Base-by-base conservation (phyloP, 2,329 filamentous ascomycete species). In the Chaetomiaceae sp. region DNA sequence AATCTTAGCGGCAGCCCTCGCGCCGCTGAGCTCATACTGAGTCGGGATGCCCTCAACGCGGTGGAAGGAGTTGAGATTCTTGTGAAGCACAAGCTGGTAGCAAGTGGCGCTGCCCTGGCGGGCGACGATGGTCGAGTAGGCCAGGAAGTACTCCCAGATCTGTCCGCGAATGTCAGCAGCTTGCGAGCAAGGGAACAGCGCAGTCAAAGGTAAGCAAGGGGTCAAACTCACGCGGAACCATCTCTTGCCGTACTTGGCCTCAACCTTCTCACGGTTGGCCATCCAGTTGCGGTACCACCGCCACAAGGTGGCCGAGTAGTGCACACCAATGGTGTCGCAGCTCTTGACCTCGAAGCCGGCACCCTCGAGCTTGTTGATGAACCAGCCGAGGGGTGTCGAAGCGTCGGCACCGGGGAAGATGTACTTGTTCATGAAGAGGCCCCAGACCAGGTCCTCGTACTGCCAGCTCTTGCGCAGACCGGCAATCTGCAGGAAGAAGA, bases 361-460 rank as follows among this genome's bases (percentile, higher is more conserved):
- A 47, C 78, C 83, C 73, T 98, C 93, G 17, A 96, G 79, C 63
- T 81, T 82, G 67, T 88, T 81, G 58, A 95, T 75, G 60, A 93
- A 88, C 69, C 84, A 93, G 58, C 88, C 88, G 39, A 98, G 81
- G 42, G 93, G 93, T 48, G 89, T 95, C 35, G 88, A 95, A 42
- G 93, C 93, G 65, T 97, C 93, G 42, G 93, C 93, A 65, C 93
- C 93, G 27, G 90, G 93, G 79, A 97, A 97, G 67, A 97, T 78
- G 70, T 97, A 95, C 75, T 95, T 96, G 83, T 97, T 97, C 89
- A 97, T 95, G 79, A 96, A 97, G 38, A 97, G 78, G 65, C 93
- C 93, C 93, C 93, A 97, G 67, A 91, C 86, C 42, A 96, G 79
- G 71, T 97, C 91, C 75, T 97, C 90, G 64, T 95, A 97, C 69